Base-by-base conservation (phyloP, 2,329 filamentous ascomycete species). In the Tetracladium maxilliforme region DNA sequence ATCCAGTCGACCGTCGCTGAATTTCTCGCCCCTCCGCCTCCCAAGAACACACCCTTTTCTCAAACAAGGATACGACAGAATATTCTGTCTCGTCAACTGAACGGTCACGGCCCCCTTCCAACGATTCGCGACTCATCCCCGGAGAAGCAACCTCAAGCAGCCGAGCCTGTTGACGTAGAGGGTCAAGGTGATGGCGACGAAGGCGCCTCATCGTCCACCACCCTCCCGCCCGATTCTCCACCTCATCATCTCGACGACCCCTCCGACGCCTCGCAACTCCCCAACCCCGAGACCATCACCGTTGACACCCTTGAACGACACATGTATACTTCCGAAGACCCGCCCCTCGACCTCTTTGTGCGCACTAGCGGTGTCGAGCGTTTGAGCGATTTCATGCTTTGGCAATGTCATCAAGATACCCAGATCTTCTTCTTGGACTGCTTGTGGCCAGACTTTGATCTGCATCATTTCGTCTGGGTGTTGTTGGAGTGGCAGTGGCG, bases 341-440 rank as follows among this genome's bases (percentile, higher is more conserved):
- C 90, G 10, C 90, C 90, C 1, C 58, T 95, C 21, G 90, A 98
- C 44, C 64, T 98, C 9, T 73, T 98, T 27, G 67, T 98, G 25
- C 72, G 90, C 25, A 98, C 90, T 5, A 94, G 84, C 33, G 87
- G 86, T 15, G 90, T 98, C 10, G 78, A 86, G 49, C 69, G 90
- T 24, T 58, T 98, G 30, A 94, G 84, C 44, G 90, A 98, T 48
- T 98, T 95, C 42, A 90, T 98, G 86, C 71, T 98, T 17, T 98
- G 90, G 90, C 90, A 98, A 52, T 90, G 82, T 41, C 86, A 95
- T 44, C 71, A 93, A 44, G 64, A 87, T 34, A 94, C 90, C 1
- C 79, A 92, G 31, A 78, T 98, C 35, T 82, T 92, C 31, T 98
- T 95, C 46, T 54, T 94, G 29, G 70, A 92, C 40, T 90, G 82